Base-by-base conservation (phyloP, 1,284 basidiomycete species). In the Puccinia polysora region DNA sequence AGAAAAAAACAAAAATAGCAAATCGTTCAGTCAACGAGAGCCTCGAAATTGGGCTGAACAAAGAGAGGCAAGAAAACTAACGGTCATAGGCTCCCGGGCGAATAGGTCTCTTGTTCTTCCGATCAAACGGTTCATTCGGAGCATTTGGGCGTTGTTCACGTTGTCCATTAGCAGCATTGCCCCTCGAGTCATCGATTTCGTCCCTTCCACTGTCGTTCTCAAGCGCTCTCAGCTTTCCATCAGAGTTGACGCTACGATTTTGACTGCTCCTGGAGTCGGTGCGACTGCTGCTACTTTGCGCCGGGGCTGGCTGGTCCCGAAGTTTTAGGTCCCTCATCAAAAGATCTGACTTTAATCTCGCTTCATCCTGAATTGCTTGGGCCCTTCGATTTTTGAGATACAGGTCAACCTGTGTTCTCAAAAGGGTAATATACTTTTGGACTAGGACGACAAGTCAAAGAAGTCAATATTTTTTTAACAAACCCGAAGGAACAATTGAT, bases 331-430 rank as follows among this genome's bases (percentile, higher is more conserved):
- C n/a, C n/a, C n/a, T n/a, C n/a, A n/a, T n/a, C n/a, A n/a, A n/a
- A n/a, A n/a, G n/a, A n/a, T n/a, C n/a, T n/a, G n/a, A n/a, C n/a
- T n/a, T n/a, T n/a, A 59, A 38, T 40, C 43, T 34, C 2, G 38
- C n/a, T 25, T 59, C 56, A 25, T 40, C 36, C 3, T 25, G 36
- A 3, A 59, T 20, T 15, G 56, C 56, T n/a, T 59, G 56, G 18
- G 36, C 23, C 3, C 56, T n/a, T 8, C 56, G 56, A 59, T 59
- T 38, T 34, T 40, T 40, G n/a, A 59, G 56, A 25, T 59, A 59
- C 23, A 34, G 38, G 4, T 59, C 56, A 18, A 59, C 56, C 20
- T 59, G 36, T 1, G 38, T 59, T 4, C 36, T 14, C 6, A 59
- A n/a, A 25, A 59, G 38, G 6, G 4, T 15, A 20, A 38, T 25